Base-by-base conservation (phyloP, 805 yeast genomes). In the Nakazawaea holstii region DNA sequence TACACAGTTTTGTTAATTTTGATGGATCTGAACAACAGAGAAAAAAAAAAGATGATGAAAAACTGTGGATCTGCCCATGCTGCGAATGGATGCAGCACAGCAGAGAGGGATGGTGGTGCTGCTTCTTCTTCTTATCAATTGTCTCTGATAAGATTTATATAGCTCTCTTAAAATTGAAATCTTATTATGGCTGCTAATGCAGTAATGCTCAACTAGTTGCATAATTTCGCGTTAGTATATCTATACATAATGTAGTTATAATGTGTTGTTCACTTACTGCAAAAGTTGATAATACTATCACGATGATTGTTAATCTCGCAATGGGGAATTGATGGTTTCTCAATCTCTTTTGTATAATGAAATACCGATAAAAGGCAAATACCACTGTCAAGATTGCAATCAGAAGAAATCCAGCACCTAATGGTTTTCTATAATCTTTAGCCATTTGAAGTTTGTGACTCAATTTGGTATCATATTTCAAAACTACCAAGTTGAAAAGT, bases 291-390 rank as follows among this genome's bases (percentile, higher is more conserved):
- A 60, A 49, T 4, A 72, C 57, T 45, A 76, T 59, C 0, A 63
- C 43, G 2, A 65, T 39, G 0, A 73, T 55, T 2, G 71, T 61
- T 2, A 65, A 51, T 49, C 76, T 67, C 1, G 77, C 64, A 2
- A 75, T 76, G n/a, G 79, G 77, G 44, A 69, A 70, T 44, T 62
- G 51, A 37, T 66, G 65, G 17, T 65, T 52, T 13, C 68, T 60
- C 29, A 77, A 57, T 51, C 67, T 55, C 10, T 58, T 44, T 48
- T 75, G 80, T 4, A 76, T 74, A 33, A 60, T 60, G 54, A 70
- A 70, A 57, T 72, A 79, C 35, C 85, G 58, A 2, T 60, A 24
- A 4, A 64, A 54, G 0, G 84, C 85, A 53, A 71, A 56, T 0
- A 70, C 3, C 9, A 76, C 59, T 3, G 76, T 65, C 2, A 67